Evolutionary conservation across 2,329 filamentous ascomycete genomes (phyloP).

Genomic region (Aureobasidium musti): DNA sequence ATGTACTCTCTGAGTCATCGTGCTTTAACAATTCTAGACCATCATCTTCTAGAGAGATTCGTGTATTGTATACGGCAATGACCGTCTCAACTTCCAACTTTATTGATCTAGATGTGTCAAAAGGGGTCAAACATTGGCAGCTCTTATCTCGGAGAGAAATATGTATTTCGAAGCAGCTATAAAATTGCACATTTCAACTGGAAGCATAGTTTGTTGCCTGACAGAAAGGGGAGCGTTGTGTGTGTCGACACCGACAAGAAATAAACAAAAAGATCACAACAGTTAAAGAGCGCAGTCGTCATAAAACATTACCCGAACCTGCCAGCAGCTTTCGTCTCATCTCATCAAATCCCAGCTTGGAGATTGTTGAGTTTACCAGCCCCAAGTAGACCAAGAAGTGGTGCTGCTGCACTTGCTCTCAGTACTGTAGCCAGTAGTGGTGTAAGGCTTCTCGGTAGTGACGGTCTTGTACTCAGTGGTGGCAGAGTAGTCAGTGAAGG

Average conservation of each 20-base stretch:
- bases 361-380: neutral
- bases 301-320: neutral
- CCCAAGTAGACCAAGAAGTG: conserved; percentile 26
- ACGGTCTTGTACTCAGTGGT: conserved; percentile 23
- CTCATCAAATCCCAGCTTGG: too few relatives aligned
- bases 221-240: neutral
- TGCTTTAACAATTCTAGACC: too few relatives aligned
- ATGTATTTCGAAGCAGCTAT: neutral
- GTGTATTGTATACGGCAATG: too few relatives aligned
- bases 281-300: neutral
- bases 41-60: too few relatives aligned
- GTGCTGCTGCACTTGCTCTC: conserved; percentile 8
- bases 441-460: conserved; percentile 21
- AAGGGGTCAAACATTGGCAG: too few relatives aligned
- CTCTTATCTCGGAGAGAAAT: too few relatives aligned
- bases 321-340: neutral
- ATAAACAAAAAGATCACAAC: neutral
- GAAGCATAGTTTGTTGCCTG: neutral
- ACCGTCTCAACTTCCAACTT: too few relatives aligned
- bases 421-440: conserved; percentile 6
- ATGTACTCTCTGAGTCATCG: too few relatives aligned
- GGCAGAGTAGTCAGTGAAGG: neutral
- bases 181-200: neutral
- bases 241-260: too few relatives aligned
- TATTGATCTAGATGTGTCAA: too few relatives aligned